phyloP scores from a whole-genome alignment of 805 yeast genomes.

The Candida tammaniensis region DNA sequence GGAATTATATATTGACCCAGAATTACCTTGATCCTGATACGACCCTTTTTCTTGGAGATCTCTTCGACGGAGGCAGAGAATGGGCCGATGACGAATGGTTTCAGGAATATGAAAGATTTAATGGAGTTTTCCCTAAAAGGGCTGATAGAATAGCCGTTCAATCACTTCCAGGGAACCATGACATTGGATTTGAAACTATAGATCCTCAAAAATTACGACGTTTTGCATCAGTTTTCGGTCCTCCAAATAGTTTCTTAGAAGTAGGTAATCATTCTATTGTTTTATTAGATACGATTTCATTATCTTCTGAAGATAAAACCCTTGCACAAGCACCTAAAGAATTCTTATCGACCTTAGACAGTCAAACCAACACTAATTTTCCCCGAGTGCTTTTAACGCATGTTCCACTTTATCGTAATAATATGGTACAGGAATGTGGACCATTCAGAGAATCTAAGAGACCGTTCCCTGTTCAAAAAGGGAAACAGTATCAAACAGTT shows the following conservation, averaged over 20 bases:
- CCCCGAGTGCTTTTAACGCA: conserved; percentile 79
- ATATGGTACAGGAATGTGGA: conserved; percentile 67
- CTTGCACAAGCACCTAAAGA: conserved; percentile 49
- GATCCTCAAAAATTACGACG: conserved; percentile 54
- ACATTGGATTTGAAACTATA: conserved; percentile 88
- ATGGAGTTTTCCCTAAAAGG: conserved; percentile 58
- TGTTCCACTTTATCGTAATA: conserved; percentile 80
- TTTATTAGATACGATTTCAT: conserved; percentile 77
- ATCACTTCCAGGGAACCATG: conserved; percentile 87
- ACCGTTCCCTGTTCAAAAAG: conserved; percentile 65
- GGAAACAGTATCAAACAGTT: conserved; percentile 87
- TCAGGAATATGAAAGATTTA: conserved; percentile 67
- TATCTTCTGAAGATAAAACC: conserved; percentile 52
- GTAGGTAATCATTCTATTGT: conserved; percentile 71
- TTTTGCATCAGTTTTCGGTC: conserved; percentile 73
- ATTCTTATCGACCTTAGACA: conserved; percentile 44
- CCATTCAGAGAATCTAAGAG: conserved; percentile 65
- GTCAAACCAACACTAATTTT: conserved; percentile 21
- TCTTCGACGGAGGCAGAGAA: conserved; percentile 92
- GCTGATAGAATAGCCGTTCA: conserved; percentile 38
- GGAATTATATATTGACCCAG: conserved; percentile 67
- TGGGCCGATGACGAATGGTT: conserved; percentile 71
- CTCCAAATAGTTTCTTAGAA: conserved; percentile 52
- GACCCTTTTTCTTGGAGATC: conserved; percentile 80
- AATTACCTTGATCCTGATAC: conserved; percentile 66